Percentiles rank a stretch among this genome's conserved stretches.
Conservation (phyloP, 2,329 filamentous ascomycete species). For the Cadophora sp. region DNA sequence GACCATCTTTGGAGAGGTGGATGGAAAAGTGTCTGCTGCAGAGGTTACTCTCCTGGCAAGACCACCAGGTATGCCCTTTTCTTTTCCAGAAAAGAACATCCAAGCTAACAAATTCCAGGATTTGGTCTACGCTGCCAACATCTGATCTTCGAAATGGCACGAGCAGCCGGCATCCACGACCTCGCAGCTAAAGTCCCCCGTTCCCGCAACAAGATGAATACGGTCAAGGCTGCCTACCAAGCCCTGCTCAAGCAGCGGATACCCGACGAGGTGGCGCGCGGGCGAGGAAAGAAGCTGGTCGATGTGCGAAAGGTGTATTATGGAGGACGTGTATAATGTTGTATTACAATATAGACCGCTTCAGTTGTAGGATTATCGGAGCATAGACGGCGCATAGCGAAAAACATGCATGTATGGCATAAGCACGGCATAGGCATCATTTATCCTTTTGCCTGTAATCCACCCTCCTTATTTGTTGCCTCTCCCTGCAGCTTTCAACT, state of each 20-base stretch:
- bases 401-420: conserved; percentile 29
- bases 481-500: neutral
- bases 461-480: conserved; percentile 17
- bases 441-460: conserved; percentile 19
- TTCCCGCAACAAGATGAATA: conserved; percentile 96
- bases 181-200: conserved; percentile 83
- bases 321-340: conserved; percentile 61
- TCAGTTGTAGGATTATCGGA: conserved; percentile 58
- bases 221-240: conserved; percentile 87
- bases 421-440: conserved; percentile 31
- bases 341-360: conserved; percentile 39
- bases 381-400: conserved; percentile 15
- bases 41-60: conserved; percentile 82
- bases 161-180: conserved; percentile 85
- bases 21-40: conserved; percentile 86
- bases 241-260: conserved; percentile 84
- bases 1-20: conserved; percentile 87
- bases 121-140: conserved; percentile 93
- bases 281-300: conserved; percentile 91
- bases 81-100: neutral
- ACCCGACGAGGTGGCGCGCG: conserved; percentile 88
- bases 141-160: conserved; percentile 93
- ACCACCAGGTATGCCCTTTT: conserved; percentile 75
- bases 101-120: conserved; percentile 58
- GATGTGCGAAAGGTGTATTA: conserved; percentile 98